phyloP scores from a whole-genome alignment of 768 basidiomycete genomes.

The Calocybe indica region DNA sequence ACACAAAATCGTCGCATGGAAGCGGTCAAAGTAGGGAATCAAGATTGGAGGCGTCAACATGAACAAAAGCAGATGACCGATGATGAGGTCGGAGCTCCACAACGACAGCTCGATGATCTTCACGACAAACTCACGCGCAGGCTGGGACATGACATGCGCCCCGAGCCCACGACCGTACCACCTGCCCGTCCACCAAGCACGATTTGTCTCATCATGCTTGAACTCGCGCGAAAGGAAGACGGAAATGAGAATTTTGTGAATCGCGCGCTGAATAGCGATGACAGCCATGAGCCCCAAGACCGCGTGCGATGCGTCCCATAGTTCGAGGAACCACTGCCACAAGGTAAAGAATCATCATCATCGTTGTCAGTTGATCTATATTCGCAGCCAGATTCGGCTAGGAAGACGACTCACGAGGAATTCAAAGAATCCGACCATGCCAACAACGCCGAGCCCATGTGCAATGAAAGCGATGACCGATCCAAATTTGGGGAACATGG shows the following conservation, averaged over 20 bases:
- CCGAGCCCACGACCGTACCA: slow-evolving; percentile 97
- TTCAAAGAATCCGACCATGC: slow-evolving; percentile 93
- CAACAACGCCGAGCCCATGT: slow-evolving; percentile 75
- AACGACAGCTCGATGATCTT: slow-evolving; percentile 95
- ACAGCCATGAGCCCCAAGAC: slow-evolving; percentile 90
- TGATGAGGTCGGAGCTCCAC: slow-evolving; percentile 92
- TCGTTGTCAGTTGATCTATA: neutral
- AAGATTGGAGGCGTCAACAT: slow-evolving; percentile 85
- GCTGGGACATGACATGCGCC: slow-evolving; percentile 90
- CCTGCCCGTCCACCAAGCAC: slow-evolving; percentile 98
- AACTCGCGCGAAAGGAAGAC: slow-evolving; percentile 96
- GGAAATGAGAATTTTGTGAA: slow-evolving; percentile 91
- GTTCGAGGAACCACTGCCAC: slow-evolving; percentile 88
- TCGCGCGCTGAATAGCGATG: slow-evolving; percentile 84
- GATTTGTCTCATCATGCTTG: slow-evolving; percentile 98
- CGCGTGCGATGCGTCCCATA: slow-evolving; percentile 88
- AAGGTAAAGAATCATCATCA: slow-evolving; percentile 11
- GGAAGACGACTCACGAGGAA: slow-evolving; percentile 61
- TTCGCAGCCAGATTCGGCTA: no score
- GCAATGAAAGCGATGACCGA: slow-evolving; percentile 89
- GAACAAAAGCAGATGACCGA: slow-evolving; percentile 84
- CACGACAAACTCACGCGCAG: slow-evolving; percentile 94
- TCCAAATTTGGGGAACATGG: slow-evolving; percentile 83
- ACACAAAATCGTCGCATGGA: slow-evolving; percentile 92
- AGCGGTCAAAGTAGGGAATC: slow-evolving; percentile 85